phyloP scores from a whole-genome alignment of 345 rosid species.

The Salix udensis region DNA sequence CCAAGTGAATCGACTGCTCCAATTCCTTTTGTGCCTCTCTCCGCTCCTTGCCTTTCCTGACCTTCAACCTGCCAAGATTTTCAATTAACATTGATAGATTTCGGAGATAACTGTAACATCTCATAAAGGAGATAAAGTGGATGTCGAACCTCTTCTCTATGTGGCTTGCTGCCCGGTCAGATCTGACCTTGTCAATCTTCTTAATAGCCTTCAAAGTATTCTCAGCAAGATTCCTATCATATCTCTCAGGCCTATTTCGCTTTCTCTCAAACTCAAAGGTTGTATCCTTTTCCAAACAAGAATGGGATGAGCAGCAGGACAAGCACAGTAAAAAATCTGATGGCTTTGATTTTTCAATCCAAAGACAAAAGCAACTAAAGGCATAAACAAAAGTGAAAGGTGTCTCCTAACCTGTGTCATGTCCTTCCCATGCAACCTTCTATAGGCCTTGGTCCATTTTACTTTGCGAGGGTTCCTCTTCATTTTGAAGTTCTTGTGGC shows the following conservation, averaged over 20 bases:
- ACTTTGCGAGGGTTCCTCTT: conserved; percentile 97
- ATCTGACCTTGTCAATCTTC: conserved; percentile 81
- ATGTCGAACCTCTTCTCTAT: conserved; percentile 45
- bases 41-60: conserved; percentile 39
- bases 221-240: conserved; percentile 73
- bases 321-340: not conserved
- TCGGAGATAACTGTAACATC: too few relatives aligned
- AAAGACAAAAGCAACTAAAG: not conserved
- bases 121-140: not conserved
- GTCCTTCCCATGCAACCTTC: conserved; percentile 80
- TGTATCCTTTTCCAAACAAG: conserved; percentile 43
- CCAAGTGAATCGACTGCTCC: conserved; percentile 46
- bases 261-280: conserved; percentile 96
- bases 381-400: not conserved
- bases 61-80: conserved; percentile 50
- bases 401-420: conserved; percentile 72
- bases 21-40: conserved; percentile 38
- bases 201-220: conserved; percentile 74
- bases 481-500: conserved; percentile 96
- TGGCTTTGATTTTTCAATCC: not conserved
- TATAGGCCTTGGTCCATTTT: conserved; percentile 92
- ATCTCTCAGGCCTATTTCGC: conserved; percentile 94
- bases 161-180: conserved; percentile 47
- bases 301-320: not conserved
- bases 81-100: not conserved